Evolutionary conservation across 352 stramenopile species (phyloP).

Genomic region (Phytophthora hybrid): DNA sequence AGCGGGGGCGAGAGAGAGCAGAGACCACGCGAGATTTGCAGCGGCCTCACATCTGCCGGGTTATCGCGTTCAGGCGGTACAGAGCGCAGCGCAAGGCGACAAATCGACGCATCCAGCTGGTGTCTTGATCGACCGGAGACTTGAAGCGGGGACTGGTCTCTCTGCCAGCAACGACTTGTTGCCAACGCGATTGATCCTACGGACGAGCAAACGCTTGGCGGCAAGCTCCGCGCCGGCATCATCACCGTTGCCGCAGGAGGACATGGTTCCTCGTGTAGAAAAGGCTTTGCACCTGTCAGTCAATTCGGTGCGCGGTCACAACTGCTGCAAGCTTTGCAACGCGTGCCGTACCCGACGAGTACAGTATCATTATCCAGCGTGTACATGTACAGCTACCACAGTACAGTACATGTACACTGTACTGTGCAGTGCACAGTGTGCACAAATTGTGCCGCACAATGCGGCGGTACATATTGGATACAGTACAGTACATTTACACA

Average conservation of each 20-base stretch:
- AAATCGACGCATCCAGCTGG: conserved; percentile 34
- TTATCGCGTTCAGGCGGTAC: conserved; percentile 30
- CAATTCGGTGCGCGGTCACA: conserved; percentile 32
- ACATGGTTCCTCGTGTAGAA: conserved; percentile 1
- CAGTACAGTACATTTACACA: not conserved
- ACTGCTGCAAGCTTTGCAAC: not conserved
- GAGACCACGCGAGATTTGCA: conserved; percentile 45
- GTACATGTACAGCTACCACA: too few relatives aligned
- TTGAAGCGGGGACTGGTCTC: conserved; percentile 28
- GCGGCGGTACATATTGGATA: not conserved
- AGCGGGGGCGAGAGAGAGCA: conserved; percentile 41
- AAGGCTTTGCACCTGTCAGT: conserved; percentile 14
- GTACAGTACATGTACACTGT: too few relatives aligned
- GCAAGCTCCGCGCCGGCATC: not conserved
- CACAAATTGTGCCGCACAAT: too few relatives aligned
- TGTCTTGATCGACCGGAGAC: conserved; percentile 11
- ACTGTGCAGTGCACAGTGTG: not conserved
- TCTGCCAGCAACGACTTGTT: conserved; percentile 14
- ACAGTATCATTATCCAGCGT: too few relatives aligned
- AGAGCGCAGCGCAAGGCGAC: conserved; percentile 34
- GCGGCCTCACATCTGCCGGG: conserved; percentile 27
- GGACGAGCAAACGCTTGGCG: conserved; percentile 10
- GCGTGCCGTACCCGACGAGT: not conserved
- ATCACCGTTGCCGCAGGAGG: not conserved
- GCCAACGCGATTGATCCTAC: conserved; percentile 3